Evolutionary conservation across 169 alveolate genomes (phyloP).

Genomic region (Eimeria zaria): DNA sequence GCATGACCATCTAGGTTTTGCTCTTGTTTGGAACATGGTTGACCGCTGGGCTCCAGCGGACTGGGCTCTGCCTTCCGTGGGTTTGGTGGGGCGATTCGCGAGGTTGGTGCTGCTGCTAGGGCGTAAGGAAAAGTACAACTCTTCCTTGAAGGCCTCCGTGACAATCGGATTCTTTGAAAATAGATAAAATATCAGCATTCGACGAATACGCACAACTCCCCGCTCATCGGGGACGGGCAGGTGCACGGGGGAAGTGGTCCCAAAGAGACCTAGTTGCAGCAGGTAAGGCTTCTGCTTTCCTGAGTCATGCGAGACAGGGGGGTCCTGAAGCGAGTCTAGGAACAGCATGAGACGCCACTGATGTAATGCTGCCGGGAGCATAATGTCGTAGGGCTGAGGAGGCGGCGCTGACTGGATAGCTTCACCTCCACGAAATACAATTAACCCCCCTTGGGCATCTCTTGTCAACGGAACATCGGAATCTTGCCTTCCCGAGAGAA

Average conservation of each 20-base stretch:
- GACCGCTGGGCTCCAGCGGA: conserved; percentile 45
- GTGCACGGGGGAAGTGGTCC: conserved; percentile 62
- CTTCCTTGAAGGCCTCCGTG: conserved; percentile 59
- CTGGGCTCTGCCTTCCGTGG: conserved; percentile 14
- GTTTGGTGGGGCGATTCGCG: neutral
- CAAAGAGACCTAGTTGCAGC: conserved; percentile 58
- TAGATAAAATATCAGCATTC: conserved; percentile 77
- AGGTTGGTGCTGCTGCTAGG: neutral
- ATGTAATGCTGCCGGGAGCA: conserved; percentile 80
- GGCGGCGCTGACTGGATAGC: conserved; percentile 76
- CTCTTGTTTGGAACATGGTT: neutral
- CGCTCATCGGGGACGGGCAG: conserved; percentile 57
- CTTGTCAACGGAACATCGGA: conserved; percentile 35
- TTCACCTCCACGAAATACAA: conserved; percentile 78
- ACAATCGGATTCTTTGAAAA: conserved; percentile 53
- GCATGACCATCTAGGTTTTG: neutral
- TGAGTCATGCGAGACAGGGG: conserved; percentile 12
- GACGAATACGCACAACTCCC: conserved; percentile 74
- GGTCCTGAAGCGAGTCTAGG: conserved; percentile 81
- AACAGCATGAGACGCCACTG: conserved; percentile 87
- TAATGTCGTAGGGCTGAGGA: conserved; percentile 32
- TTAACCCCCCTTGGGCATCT: conserved; percentile 67
- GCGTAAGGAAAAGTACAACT: conserved; percentile 49
- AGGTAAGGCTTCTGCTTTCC: conserved; percentile 7
- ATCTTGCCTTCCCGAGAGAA: neutral